Evolutionary conservation across 2,329 filamentous ascomycete species (phyloP).

Genomic region (Colletotrichum sp.): DNA sequence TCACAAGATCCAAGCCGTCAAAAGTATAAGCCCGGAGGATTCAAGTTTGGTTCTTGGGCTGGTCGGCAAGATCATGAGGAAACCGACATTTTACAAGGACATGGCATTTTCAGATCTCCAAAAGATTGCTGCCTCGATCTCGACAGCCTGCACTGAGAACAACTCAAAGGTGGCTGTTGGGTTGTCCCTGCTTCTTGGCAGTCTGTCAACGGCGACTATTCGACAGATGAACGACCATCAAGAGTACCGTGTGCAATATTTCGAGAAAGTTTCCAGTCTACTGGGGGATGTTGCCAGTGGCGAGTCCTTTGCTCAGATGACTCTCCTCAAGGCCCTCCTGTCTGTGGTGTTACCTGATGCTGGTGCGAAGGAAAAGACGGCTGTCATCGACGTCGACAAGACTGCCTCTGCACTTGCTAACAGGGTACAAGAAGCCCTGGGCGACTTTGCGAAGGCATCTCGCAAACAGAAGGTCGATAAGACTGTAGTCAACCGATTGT

Average conservation of each 20-base stretch:
- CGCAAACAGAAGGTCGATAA: conserved; percentile 9
- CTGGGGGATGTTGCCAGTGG: conserved; percentile 21
- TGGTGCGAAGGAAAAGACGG: conserved; percentile 17
- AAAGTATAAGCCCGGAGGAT: conserved; percentile 28
- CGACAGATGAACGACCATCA: conserved; percentile 51
- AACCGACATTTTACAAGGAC: conserved; percentile 55
- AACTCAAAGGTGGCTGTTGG: neutral
- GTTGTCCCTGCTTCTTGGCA: neutral
- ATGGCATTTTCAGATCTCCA: conserved; percentile 45
- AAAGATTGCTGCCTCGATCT: conserved; percentile 36
- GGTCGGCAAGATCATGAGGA: conserved; percentile 53
- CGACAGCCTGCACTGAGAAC: neutral
- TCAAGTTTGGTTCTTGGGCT: conserved; percentile 48
- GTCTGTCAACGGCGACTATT: conserved; percentile 31
- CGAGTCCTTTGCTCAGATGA: conserved; percentile 35
- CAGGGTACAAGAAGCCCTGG: conserved; percentile 1
- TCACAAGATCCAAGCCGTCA: conserved; percentile 25
- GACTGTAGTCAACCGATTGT: neutral
- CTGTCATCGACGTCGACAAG: neutral
- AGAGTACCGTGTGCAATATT: conserved; percentile 46
- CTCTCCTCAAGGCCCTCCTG: conserved; percentile 39
- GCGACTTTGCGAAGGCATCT: conserved; percentile 6
- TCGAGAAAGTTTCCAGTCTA: conserved; percentile 31
- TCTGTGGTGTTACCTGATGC: conserved; percentile 31
- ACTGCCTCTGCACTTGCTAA: neutral